Evolutionary conservation across 2,329 filamentous ascomycete genomes (phyloP).

Genomic region (Sporothrix pseudoabietina): DNA sequence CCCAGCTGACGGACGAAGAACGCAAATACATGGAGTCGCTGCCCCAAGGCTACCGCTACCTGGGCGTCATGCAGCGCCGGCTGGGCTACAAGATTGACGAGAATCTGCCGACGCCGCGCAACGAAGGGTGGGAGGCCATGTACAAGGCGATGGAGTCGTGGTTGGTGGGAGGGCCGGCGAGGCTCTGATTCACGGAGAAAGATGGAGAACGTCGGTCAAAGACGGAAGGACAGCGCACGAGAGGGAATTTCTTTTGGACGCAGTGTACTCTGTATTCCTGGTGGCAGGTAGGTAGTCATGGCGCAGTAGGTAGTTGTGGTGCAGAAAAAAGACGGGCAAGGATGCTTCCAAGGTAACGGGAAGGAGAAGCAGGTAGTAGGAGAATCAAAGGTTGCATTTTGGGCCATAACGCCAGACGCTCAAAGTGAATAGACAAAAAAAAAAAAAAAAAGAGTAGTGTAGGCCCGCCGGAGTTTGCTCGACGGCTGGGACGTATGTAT

Average conservation of each 20-base stretch:
- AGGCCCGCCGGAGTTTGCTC: constrained; percentile 13
- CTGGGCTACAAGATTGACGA: constrained; percentile 50
- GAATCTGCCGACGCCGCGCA: constrained; percentile 46
- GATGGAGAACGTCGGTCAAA: not conserved
- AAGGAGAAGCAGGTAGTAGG: too few species aligned
- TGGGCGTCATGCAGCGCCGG: constrained; percentile 50
- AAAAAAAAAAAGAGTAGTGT: not conserved
- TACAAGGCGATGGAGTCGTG: constrained; percentile 49
- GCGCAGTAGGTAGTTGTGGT: not conserved
- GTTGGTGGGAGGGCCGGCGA: constrained; percentile 37
- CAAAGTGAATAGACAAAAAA: not conserved
- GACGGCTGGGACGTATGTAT: constrained; percentile 23
- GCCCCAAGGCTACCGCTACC: constrained; percentile 51
- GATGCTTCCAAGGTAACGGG: too few species aligned
- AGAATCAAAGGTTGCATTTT: not conserved
- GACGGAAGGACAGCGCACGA: not conserved
- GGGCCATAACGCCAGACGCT: not conserved
- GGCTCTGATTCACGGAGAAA: not conserved
- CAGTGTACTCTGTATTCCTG: not conserved
- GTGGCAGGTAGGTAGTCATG: not conserved
- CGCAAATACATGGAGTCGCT: constrained; percentile 44
- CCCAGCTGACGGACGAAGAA: constrained; percentile 44
- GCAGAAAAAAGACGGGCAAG: not conserved
- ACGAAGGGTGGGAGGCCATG: constrained; percentile 45
- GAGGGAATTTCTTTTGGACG: not conserved